A percentile compares a stretch with the other conserved stretches of the same genome.
phyloP scores from a whole-genome alignment of 495 filamentous ascomycete genomes.

The Daldinia grandis region DNA sequence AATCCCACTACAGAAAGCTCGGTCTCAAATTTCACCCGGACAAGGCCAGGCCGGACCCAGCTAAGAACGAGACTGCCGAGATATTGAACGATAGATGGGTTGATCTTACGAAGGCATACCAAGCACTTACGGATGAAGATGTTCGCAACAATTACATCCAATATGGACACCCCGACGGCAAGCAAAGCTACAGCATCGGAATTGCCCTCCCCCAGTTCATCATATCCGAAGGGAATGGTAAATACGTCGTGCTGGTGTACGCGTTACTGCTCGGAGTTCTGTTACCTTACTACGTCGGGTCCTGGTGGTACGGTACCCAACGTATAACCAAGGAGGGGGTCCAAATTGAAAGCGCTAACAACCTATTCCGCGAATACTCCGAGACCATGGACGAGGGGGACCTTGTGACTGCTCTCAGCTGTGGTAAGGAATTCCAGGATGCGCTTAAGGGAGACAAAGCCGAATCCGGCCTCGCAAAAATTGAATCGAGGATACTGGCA shows the following conservation, averaged over 20 bases:
- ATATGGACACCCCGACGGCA: constrained; percentile 95
- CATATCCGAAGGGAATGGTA: constrained; percentile 89
- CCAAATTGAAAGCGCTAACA: constrained; percentile 88
- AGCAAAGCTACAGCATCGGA: constrained; percentile 97
- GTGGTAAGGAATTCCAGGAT: constrained; percentile 78
- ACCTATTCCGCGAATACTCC: constrained; percentile 90
- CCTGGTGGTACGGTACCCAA: constrained; percentile 98
- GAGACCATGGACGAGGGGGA: constrained; percentile 82
- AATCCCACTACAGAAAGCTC: constrained; percentile 83
- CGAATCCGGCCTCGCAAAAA: constrained; percentile 76
- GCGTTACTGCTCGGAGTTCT: constrained; percentile 85
- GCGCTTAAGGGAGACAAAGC: constrained; percentile 74
- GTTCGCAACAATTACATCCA: constrained; percentile 95
- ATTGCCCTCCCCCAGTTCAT: constrained; percentile 96
- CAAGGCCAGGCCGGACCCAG: constrained; percentile 81
- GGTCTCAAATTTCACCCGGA: constrained; percentile 91
- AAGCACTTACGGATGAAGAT: constrained; percentile 95
- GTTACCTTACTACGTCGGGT: constrained; percentile 91
- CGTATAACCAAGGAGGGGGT: constrained; percentile 90
- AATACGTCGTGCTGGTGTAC: constrained; percentile 93
- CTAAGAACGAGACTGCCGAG: constrained; percentile 90
- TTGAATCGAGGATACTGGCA: constrained; percentile 79
- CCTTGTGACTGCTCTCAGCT: constrained; percentile 80
- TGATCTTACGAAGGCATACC: constrained; percentile 95
- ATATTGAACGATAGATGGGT: constrained; percentile 87